A percentile compares a stretch with the other conserved stretches of the same genome.
Conservation (phyloP, 2,329 filamentous ascomycete genomes). For the Colletotrichum chlorophyti region DNA sequence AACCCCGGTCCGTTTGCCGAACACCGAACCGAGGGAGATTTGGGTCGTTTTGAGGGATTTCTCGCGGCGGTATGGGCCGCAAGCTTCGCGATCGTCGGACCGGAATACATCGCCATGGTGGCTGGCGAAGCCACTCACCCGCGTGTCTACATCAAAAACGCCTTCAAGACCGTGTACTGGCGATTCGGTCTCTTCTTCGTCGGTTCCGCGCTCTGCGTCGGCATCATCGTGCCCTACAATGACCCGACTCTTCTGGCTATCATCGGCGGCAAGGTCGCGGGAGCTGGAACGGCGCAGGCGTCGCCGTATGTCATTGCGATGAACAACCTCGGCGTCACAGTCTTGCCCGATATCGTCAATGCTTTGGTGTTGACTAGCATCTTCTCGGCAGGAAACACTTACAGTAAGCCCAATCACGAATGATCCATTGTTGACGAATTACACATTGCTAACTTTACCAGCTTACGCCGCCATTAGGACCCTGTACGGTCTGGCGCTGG, state of each 20-base stretch:
- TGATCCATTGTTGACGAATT: no score
- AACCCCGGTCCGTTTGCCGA: slow-evolving; percentile 62
- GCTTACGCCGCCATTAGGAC: slow-evolving; percentile 63
- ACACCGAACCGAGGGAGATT: slow-evolving; percentile 62
- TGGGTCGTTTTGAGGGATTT: slow-evolving; percentile 76
- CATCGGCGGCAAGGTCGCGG: slow-evolving; percentile 36
- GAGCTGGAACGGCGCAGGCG: slow-evolving; percentile 43
- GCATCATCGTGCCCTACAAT: slow-evolving; percentile 71
- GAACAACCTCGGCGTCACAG: slow-evolving; percentile 63
- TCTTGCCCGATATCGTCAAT: slow-evolving; percentile 72
- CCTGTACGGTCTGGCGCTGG: slow-evolving; percentile 60
- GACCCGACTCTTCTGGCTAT: neutral
- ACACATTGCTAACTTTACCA: no score
- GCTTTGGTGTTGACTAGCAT: slow-evolving; percentile 62
- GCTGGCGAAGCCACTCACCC: slow-evolving; percentile 74
- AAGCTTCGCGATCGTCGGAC: slow-evolving; percentile 68
- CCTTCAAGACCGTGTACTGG: slow-evolving; percentile 77
- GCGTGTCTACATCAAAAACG: slow-evolving; percentile 67
- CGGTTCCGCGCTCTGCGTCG: slow-evolving; percentile 69
- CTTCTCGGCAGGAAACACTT: slow-evolving; percentile 66
- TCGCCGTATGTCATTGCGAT: slow-evolving; percentile 72
- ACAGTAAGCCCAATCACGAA: no score
- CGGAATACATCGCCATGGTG: slow-evolving; percentile 73
- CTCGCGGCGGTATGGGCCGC: slow-evolving; percentile 71
- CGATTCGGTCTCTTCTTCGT: slow-evolving; percentile 76